Conservation (phyloP, 176 grass and related monocot species). For the Rhipidocladum racemiflorum region DNA sequence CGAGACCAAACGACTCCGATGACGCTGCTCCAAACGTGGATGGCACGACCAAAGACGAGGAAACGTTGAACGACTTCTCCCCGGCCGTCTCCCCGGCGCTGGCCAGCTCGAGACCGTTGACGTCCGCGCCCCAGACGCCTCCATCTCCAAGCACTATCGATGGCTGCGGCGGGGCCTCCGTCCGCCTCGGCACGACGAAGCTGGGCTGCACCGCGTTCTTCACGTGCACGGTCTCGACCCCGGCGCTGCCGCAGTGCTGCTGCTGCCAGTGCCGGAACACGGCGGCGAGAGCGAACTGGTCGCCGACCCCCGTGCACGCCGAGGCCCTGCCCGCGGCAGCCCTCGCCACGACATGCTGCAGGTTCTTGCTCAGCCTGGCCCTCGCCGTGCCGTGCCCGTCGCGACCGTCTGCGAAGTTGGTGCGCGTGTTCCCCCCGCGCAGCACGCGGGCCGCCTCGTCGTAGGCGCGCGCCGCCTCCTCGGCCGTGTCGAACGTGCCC, state of each 20-base stretch:
- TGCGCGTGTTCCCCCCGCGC: constrained; percentile 50
- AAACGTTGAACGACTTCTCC: constrained; percentile 43
- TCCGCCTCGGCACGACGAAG: constrained; percentile 53
- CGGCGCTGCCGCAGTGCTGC: background rate
- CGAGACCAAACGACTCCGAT: background rate
- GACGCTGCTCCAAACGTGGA: constrained; percentile 32
- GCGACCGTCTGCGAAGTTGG: constrained; percentile 49
- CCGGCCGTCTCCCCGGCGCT: background rate
- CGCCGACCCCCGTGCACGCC: constrained; percentile 23
- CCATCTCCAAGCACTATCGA: background rate
- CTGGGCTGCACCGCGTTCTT: constrained; percentile 56
- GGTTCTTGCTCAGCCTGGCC: constrained; percentile 49
- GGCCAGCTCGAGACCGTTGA: background rate
- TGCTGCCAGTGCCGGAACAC: constrained; percentile 41
- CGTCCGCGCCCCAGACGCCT: background rate
- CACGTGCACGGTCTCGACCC: background rate
- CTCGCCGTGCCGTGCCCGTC: background rate
- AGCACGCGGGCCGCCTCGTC: constrained; percentile 60
- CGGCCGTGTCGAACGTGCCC: constrained; percentile 74
- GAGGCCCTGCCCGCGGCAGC: constrained; percentile 28
- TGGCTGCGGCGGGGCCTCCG: constrained; percentile 24
- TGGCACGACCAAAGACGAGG: constrained; percentile 65
- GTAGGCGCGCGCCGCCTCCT: constrained; percentile 69
- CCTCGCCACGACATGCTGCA: constrained; percentile 45
- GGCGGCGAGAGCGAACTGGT: constrained; percentile 52